Conservation (phyloP, 2,329 filamentous ascomycete species). For the Penicillium sp. region DNA sequence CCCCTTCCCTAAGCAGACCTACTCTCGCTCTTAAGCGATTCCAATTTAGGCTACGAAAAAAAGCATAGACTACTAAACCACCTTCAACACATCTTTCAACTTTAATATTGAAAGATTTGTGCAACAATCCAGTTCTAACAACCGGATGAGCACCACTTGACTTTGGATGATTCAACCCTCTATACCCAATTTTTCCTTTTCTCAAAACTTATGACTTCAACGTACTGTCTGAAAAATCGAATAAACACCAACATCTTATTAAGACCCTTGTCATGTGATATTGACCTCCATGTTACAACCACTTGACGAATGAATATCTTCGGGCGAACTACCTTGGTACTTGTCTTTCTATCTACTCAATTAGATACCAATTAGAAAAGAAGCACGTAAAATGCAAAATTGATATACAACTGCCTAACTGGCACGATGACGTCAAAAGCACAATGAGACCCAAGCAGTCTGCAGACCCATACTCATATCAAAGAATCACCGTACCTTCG, state of each 20-base stretch:
- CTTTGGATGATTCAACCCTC: slow-evolving; percentile 44
- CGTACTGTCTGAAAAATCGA: slow-evolving; percentile 21
- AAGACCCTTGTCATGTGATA: slow-evolving; percentile 9
- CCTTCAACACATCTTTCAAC: slow-evolving; percentile 25
- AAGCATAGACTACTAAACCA: slow-evolving; percentile 21
- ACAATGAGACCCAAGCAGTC: background rate
- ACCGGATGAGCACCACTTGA: slow-evolving; percentile 20
- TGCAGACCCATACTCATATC: background rate
- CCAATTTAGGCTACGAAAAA: slow-evolving; percentile 7
- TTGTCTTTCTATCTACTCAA: background rate
- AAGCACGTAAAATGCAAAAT: slow-evolving; percentile 1
- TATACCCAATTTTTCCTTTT: slow-evolving; percentile 37
- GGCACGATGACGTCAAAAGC: background rate
- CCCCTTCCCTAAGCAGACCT: slow-evolving; percentile 79
- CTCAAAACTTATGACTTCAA: slow-evolving; percentile 29
- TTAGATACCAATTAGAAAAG: slow-evolving; percentile 14
- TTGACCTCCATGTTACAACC: slow-evolving; percentile 13
- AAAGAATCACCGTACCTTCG: background rate
- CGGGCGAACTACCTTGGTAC: background rate
- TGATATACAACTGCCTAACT: slow-evolving; percentile 11
- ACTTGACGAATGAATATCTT: slow-evolving; percentile 18
- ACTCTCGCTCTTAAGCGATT: slow-evolving; percentile 46
- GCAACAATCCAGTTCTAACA: slow-evolving; percentile 14
- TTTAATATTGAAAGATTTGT: slow-evolving; percentile 14
- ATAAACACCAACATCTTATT: background rate